Evolutionary conservation across 148 eudicot species (phyloP), one percentile per base, ranked within the genome.

Genomic region (Mesembryanthemum crystallinum): DNA sequence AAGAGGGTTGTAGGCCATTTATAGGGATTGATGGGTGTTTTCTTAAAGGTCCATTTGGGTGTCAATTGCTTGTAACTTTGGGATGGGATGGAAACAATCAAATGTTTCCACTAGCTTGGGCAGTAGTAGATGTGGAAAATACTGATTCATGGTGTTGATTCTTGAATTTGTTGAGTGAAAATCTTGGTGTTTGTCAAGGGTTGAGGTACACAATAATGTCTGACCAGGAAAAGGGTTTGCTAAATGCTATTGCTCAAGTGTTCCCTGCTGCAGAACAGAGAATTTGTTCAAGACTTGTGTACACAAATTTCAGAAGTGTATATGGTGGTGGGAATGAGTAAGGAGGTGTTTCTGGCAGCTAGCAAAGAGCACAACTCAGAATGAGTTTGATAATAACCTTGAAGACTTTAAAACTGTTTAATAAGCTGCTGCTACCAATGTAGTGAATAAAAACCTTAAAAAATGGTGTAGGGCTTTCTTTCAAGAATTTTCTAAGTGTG

Each of bases 71-170:
- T 1, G 10, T 3, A 20, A 67, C 30, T 0, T 51, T 72, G 27
- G 65, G 64, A 18, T 21, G 45, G 64, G 75, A 58, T 72, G 75
- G 49, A 21, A 73, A 60, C 27, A 21, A 73, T 7, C 33, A 69
- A 25, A 39, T 69, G 58, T 54, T 8, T 54, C 58, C 23, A 12
- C 11, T 70, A 5, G 59, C 76, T 29, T 73, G 27, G 47, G 68
- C 69, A 0, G 37, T 73, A 3, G 67, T 61, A 4, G 76, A 73
- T 10, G 39, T 63, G 3, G 69, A 73, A 35, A 27, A 49, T 12
- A 43, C 29, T 15, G 42, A 73, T 0, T 13, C 33, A 3, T 61
- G 68, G 76, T 8, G 12, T 10, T 73, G 69, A 39, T 73, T 74
- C 4, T 25, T 74, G 8, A 49, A 18, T 0, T 27, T 69, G 5